Conservation (phyloP, 805 yeast genomes). For the Candida broadrunensis region DNA sequence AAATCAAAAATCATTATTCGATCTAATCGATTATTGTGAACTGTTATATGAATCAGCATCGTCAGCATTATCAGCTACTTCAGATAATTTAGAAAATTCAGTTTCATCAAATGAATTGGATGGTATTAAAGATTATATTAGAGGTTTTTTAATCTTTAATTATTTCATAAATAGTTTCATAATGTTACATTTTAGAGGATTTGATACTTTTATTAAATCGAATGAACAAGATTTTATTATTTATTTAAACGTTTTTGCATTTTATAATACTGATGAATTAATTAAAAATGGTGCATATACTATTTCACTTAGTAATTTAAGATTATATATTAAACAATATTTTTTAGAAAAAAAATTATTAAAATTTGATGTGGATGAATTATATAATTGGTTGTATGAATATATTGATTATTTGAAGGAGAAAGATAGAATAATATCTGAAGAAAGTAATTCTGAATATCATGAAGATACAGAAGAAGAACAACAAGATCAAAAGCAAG, state of each 20-base stretch:
- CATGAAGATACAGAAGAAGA: background rate
- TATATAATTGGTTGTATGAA: slow-evolving; percentile 36
- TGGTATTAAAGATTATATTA: slow-evolving; percentile 24
- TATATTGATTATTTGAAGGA: slow-evolving; percentile 35
- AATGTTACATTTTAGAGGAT: slow-evolving; percentile 42
- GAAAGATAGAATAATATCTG: slow-evolving; percentile 15
- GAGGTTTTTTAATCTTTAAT: slow-evolving; percentile 39
- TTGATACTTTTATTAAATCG: slow-evolving; percentile 34
- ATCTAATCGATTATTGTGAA: slow-evolving; percentile 40
- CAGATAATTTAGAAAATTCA: slow-evolving; percentile 9
- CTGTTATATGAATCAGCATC: slow-evolving; percentile 27
- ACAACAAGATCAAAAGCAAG: background rate
- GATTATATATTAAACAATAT: slow-evolving; percentile 12
- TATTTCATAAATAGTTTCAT: slow-evolving; percentile 41
- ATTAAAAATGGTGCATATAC: slow-evolving; percentile 16
- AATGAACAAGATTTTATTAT: slow-evolving; percentile 39
- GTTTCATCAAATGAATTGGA: slow-evolving; percentile 9
- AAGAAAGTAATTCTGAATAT: background rate
- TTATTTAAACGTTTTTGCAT: slow-evolving; percentile 39
- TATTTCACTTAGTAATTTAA: slow-evolving; percentile 14
- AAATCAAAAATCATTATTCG: slow-evolving; percentile 33
- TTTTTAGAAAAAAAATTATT: slow-evolving; percentile 26
- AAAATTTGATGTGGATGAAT: slow-evolving; percentile 31
- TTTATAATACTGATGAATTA: slow-evolving; percentile 30
- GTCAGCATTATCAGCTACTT: background rate